These are phyloP conservation scores for Diaporthe aspalathi DNA, from an alignment of 2,329 filamentous ascomycete species.

Conservation along the genomic window DNA sequence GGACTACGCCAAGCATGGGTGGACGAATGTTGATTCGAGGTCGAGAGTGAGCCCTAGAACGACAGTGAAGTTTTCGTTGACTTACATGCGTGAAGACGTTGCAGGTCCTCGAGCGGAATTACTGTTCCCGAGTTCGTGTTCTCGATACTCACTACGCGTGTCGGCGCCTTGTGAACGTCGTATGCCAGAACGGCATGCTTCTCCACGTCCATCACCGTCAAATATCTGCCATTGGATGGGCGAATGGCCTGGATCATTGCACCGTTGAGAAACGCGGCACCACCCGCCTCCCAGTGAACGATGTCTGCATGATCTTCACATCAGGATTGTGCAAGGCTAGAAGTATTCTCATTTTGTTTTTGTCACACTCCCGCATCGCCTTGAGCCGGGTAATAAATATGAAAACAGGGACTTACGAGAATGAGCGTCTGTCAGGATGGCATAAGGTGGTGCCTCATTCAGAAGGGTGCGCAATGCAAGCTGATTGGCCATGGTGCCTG, in stretches of 20 bases:
- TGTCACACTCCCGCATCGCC: rapidly evolving
- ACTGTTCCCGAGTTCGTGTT: constrained; percentile 47
- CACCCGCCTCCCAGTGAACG: constrained; percentile 67
- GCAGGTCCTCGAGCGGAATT: constrained; percentile 9
- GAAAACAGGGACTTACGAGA: not conserved
- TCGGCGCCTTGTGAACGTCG: constrained; percentile 56
- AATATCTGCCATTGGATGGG: constrained; percentile 51
- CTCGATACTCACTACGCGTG: constrained; percentile 55
- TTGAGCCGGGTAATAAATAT: not conserved
- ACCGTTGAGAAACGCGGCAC: constrained; percentile 71
- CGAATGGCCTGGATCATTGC: constrained; percentile 66
- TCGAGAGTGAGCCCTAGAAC: not conserved
- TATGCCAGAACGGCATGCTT: constrained; percentile 52
- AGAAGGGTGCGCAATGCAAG: constrained; percentile 78
- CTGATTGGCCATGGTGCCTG: constrained; percentile 87
- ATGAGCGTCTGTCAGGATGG: constrained; percentile 73
- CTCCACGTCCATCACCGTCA: constrained; percentile 57
- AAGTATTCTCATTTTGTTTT: not conserved
- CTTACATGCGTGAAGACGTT: constrained; percentile 12
- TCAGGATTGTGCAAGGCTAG: not conserved
- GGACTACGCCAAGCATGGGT: not conserved
- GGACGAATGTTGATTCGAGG: not conserved
- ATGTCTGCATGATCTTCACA: constrained; percentile 67
- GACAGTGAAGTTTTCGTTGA: too few relatives aligned
- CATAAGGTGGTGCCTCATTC: constrained; percentile 72